Evolutionary conservation across 306 rosid species (phyloP), one percentile per base, ranked within the genome.

Genomic region (Prunus campanulata): DNA sequence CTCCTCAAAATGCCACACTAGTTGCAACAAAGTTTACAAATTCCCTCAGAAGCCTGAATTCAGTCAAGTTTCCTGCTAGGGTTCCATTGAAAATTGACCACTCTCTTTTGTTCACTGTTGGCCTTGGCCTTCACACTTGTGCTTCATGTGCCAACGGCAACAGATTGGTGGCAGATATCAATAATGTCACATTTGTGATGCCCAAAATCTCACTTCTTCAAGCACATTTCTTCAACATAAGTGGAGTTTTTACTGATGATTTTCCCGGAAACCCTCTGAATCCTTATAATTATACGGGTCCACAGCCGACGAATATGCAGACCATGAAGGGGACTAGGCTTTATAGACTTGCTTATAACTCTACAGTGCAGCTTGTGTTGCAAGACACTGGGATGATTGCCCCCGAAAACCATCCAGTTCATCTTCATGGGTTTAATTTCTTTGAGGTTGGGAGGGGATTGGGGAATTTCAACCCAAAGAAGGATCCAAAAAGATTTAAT

Each of bases 331-430:
- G 98, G 39, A 91, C 96, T 24, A 87, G 85, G 82, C 79, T 91
- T 7, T 93, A 89, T 59, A 89, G 98, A 71, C 89, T 93, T 65
- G 70, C 87, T 25, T 93, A 93, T 46, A 89, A 91, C 79, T 84
- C 93, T 0, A 93, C 97, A 1, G 97, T 93, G 30, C 87, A 93
- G 19, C 12, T 93, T 42, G 96, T 93, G 2, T 82, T 93, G 77
- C 98, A 93, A 67, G 98, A 88, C 62, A 93, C 98, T 5, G 93
- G 91, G 73, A 87, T 91, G 93, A 77, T 93, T 8, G 19, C 96
- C 20, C 91, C 93, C 20, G 98, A 93, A 76, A 93, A 88, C 76
- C 98, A 93, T 72, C 98, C 98, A 6, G 30, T 93, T 78, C 98
- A 93, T 83, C 86, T 93, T 3, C 98, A 93, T 81, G 96, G 98